These are phyloP conservation scores for Alternaria hordeiaustralica DNA, from an alignment of 2,329 filamentous ascomycete species.

Conservation along the genomic window DNA sequence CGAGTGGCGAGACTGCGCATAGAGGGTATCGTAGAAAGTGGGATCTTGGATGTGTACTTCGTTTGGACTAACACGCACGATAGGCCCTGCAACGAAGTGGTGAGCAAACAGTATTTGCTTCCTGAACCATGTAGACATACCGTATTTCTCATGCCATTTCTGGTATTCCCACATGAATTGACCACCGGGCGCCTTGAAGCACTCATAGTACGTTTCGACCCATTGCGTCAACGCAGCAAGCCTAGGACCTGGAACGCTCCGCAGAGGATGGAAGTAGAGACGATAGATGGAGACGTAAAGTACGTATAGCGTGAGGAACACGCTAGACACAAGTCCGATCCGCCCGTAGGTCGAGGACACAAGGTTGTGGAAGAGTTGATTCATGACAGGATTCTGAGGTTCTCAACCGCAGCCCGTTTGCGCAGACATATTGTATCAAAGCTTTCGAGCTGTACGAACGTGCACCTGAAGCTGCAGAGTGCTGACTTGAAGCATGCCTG, in stretches of 20 bases:
- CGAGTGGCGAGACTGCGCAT: neutral
- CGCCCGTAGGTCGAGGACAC: neutral
- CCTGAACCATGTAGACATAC: neutral
- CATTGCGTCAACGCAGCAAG: slow-evolving; percentile 26
- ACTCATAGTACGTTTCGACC: slow-evolving; percentile 6
- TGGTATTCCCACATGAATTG: neutral
- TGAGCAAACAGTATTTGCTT: neutral
- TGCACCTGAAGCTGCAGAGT: neutral
- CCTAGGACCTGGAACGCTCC: slow-evolving; percentile 17
- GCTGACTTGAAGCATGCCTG: neutral
- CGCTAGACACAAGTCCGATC: neutral
- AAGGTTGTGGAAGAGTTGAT: neutral
- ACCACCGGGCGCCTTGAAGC: slow-evolving; percentile 4
- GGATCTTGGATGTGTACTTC: neutral
- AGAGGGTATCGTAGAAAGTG: neutral
- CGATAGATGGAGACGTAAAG: slow-evolving; percentile 5
- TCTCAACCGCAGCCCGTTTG: neutral
- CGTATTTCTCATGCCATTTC: neutral
- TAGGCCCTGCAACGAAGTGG: slow-evolving; percentile 4
- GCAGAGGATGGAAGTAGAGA: slow-evolving; percentile 10
- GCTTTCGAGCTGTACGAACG: neutral
- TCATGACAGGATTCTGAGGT: neutral
- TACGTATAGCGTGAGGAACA: neutral
- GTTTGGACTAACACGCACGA: slow-evolving; percentile 11
- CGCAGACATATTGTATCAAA: neutral